Evolutionary conservation across 1,284 basidiomycete species (phyloP).

Genomic region (Fomitopsis betulina): DNA sequence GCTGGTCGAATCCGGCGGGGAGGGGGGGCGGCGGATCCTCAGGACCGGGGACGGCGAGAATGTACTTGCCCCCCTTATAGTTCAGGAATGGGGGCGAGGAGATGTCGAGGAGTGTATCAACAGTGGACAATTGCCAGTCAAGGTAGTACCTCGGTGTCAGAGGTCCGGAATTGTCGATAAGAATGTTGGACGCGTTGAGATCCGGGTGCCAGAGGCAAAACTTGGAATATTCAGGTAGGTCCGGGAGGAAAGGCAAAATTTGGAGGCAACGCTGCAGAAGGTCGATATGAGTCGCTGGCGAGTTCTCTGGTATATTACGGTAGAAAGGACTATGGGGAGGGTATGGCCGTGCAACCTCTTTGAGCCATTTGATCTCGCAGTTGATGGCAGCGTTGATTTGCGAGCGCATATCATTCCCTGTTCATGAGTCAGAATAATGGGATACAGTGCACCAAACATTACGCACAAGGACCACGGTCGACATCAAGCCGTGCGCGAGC

Average conservation of each 20-base stretch:
- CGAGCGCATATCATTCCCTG: conserved; percentile 11
- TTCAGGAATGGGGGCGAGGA: background rate
- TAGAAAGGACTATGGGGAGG: background rate
- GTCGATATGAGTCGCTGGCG: conserved; percentile 2
- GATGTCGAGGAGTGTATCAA: background rate
- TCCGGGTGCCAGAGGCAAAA: conserved; percentile 31
- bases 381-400: conserved; percentile 4
- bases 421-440: background rate
- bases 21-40: background rate
- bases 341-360: background rate
- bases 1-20: background rate
- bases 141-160: conserved; percentile 21
- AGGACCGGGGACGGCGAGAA: background rate
- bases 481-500: conserved; percentile 15
- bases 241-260: conserved; percentile 5
- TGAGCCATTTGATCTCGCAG: background rate
- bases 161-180: conserved; percentile 17
- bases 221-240: conserved; percentile 5
- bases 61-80: background rate
- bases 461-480: conserved; percentile 27
- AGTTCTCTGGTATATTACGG: background rate
- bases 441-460: background rate
- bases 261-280: conserved; percentile 6
- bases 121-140: conserved; percentile 25
- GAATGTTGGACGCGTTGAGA: conserved; percentile 25